phyloP scores from a whole-genome alignment of 768 basidiomycete genomes.

The Paxillus ammoniavirescens region DNA sequence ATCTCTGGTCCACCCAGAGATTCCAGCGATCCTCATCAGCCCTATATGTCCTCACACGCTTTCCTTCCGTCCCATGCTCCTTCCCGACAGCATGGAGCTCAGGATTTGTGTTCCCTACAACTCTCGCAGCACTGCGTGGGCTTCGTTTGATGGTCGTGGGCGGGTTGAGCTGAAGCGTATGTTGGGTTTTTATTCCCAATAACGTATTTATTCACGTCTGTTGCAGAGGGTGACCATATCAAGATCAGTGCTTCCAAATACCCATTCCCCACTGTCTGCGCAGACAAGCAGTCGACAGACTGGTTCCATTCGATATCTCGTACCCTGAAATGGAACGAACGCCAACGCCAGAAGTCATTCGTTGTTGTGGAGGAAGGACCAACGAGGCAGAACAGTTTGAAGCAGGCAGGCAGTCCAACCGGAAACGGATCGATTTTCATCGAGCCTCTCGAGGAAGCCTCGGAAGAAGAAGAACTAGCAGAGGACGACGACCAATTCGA shows the following conservation, averaged over 20 bases:
- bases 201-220: background rate
- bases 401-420: slow-evolving; percentile 12
- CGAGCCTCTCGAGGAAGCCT: slow-evolving; percentile 31
- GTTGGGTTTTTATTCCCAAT: slow-evolving; percentile 27
- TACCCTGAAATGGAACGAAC: slow-evolving; percentile 98
- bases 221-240: slow-evolving; percentile 96
- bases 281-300: slow-evolving; percentile 95
- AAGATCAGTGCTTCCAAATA: slow-evolving; percentile 96
- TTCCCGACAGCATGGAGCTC: slow-evolving; percentile 98
- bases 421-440: slow-evolving; percentile 13
- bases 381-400: slow-evolving; percentile 36
- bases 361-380: slow-evolving; percentile 94
- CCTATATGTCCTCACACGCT: slow-evolving; percentile 98
- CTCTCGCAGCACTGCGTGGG: slow-evolving; percentile 98
- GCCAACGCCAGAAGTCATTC: slow-evolving; percentile 97
- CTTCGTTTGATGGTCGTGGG: slow-evolving; percentile 96
- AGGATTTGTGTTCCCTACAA: slow-evolving; percentile 99
- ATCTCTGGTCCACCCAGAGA: slow-evolving; percentile 96
- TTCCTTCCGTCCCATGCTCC: slow-evolving; percentile 97
- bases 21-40: slow-evolving; percentile 93
- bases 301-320: slow-evolving; percentile 98
- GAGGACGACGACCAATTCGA: slow-evolving; percentile 83
- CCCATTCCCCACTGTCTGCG: slow-evolving; percentile 98
- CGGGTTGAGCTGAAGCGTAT: slow-evolving; percentile 93
- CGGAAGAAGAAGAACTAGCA: slow-evolving; percentile 43